Base-by-base conservation (phyloP, 2,329 filamentous ascomycete species). In the Pseudocercospora pini-densiflorae region DNA sequence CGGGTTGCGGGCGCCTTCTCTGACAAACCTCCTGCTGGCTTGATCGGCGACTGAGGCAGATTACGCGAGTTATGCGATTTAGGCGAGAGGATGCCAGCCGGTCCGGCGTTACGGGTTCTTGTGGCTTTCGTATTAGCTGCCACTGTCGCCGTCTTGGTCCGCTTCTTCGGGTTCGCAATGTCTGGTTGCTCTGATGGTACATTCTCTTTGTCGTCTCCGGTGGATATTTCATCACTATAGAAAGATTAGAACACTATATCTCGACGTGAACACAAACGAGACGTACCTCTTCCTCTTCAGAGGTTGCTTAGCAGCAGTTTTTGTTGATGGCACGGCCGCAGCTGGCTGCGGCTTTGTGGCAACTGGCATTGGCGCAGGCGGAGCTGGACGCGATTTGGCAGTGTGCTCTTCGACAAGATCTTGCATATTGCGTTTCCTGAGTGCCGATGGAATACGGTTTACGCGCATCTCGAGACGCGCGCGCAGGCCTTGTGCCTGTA, bases 391-490 rank as follows among this genome's bases (percentile, higher is more conserved):
- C 36, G 70, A 58, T 66, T 71, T 76, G 61, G 75, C 71, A 19
- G 75, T 71, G 71, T 87, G 79, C 68, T 86, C 86, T 51, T 86
- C 82, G 5, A 94, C 78, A 8, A 98, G 84, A 53, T 97, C 94
- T 63, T 89, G 89, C 85, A 99, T 94, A 64, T 88, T 96, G 68
- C 88, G 85, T 75, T 90, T 92, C 66, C 94, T 89, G 69, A 97
- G 81, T 16, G 89, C 86, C 73, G 88, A 87, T 7, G 95, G 95
- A 61, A 98, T 95, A 62, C 95, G 90, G 77, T 97, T 97, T 78
- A 98, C 87, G 80, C 95, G 92, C 81, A 97, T 91, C 79, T 97
- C 94, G 61, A 99, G 90, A 68, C 94, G 90, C 67, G 93, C 90
- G 68, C 91, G 88, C 45, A 98, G 86, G 69, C 92, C 92, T 78